These are phyloP conservation scores for Pythium aquatile DNA, from an alignment of 352 stramenopile species.

Conservation along the genomic window DNA sequence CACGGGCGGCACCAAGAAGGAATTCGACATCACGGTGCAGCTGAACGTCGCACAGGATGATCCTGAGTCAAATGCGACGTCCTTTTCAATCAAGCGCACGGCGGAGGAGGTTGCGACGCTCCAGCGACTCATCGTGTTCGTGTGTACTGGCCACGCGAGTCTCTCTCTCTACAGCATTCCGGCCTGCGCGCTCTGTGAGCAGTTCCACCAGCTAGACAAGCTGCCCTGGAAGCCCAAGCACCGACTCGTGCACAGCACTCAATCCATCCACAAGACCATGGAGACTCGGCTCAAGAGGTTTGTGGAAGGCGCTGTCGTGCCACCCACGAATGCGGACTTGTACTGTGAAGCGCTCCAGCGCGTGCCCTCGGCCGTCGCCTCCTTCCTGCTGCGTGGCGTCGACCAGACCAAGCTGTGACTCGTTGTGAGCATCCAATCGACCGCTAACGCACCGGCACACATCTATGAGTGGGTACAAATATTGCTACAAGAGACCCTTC, in stretches of 20 bases:
- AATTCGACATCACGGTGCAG: constrained; percentile 1
- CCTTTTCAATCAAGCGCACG: constrained; percentile 4
- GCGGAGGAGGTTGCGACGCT: background rate
- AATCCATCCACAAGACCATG: constrained; percentile 5
- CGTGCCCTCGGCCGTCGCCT: background rate
- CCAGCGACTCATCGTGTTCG: background rate
- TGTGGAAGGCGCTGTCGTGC: constrained; percentile 7
- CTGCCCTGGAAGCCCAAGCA: constrained; percentile 1
- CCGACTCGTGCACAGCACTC: background rate
- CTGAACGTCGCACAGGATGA: background rate
- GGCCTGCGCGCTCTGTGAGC: constrained; percentile 7
- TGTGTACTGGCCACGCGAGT: constrained; percentile 2
- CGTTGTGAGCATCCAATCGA: too few relatives aligned
- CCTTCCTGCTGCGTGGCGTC: constrained; percentile 7
- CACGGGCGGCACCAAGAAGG: constrained; percentile 4
- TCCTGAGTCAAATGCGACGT: background rate
- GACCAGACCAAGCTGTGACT: constrained; percentile 10
- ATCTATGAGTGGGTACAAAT: too few relatives aligned
- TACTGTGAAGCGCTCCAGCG: constrained; percentile 7
- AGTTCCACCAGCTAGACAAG: background rate
- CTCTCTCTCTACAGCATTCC: constrained; percentile 1
- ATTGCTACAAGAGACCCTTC: too few relatives aligned
- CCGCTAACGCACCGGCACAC: too few relatives aligned
- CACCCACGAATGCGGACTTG: constrained; percentile 8
- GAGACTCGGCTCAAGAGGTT: constrained; percentile 1